Conservation (phyloP, 2,329 filamentous ascomycete species). For the Monosporascus sp. region DNA sequence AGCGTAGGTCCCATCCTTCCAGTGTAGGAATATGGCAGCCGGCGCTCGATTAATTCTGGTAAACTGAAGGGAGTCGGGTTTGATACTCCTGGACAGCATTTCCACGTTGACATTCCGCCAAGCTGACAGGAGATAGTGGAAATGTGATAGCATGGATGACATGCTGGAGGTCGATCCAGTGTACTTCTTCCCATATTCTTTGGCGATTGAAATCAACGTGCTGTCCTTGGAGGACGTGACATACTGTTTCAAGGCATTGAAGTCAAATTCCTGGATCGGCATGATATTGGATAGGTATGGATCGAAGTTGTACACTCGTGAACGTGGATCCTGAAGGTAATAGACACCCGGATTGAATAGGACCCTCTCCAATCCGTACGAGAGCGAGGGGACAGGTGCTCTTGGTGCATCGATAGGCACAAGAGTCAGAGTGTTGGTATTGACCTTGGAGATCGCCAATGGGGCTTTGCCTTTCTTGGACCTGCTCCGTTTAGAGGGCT, state of each 20-base stretch:
- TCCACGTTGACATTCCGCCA: slow-evolving; percentile 69
- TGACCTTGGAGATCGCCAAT: slow-evolving; percentile 19
- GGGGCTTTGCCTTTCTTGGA: background rate
- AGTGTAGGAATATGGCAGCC: slow-evolving; percentile 73
- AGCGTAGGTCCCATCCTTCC: slow-evolving; percentile 80
- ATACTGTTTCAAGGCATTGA: slow-evolving; percentile 77
- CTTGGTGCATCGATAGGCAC: slow-evolving; percentile 27
- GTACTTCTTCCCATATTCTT: slow-evolving; percentile 67
- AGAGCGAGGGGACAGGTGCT: slow-evolving; percentile 51
- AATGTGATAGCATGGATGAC: slow-evolving; percentile 81
- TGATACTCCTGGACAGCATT: slow-evolving; percentile 64
- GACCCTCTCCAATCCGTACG: slow-evolving; percentile 78
- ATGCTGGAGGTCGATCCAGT: slow-evolving; percentile 96
- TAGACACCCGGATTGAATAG: slow-evolving; percentile 94
- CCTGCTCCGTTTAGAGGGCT: background rate
- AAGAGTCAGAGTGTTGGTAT: slow-evolving; percentile 20
- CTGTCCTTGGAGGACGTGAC: slow-evolving; percentile 85
- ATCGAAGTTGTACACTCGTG: slow-evolving; percentile 92
- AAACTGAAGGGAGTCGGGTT: slow-evolving; percentile 56
- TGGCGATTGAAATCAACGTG: slow-evolving; percentile 63
- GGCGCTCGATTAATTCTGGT: slow-evolving; percentile 69
- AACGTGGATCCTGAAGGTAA: slow-evolving; percentile 80
- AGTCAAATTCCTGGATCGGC: slow-evolving; percentile 90
- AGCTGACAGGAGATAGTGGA: slow-evolving; percentile 82
- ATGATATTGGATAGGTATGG: slow-evolving; percentile 91